Evolutionary conservation across 23 red algal genomes (phyloP), one percentile per base, ranked within the genome.

Genomic region (Chondrus crispus): DNA sequence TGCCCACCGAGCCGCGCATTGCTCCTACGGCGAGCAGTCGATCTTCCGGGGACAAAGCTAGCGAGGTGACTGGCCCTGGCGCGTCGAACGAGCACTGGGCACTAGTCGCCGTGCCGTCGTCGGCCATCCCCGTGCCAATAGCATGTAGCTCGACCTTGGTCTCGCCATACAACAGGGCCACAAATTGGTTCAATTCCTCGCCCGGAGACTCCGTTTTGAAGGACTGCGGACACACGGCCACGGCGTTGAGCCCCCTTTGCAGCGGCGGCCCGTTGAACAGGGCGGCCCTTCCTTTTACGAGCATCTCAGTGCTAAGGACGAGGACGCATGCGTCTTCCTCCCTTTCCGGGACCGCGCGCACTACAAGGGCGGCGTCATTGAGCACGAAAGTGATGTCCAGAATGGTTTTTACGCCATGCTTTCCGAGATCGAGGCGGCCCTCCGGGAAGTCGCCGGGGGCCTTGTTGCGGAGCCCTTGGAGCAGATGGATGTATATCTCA

Each of bases 271-370:
- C n/a, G n/a, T n/a, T 20, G 48, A 87, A n/a, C 66, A 32, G 55
- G 12, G 47, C 39, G 42, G 74, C 50, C 2, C 74, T 54, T 20
- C 84, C 62, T 38, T 63, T 0, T 19, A 74, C 68, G 26, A 87
- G 62, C 19, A 43, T 66, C 1, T 62, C 29, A 47, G 74, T 45
- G 2, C 69, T 13, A 32, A 87, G 24, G 6, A 87, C 24, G 29
- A 87, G 44, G 49, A 87, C n/a, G 40, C 28, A 62, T 19, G 62
- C 63, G 4, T 44, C 62, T 32, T 87, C 62, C 12, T 41, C 45
- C 69, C 74, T n/a, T n/a, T n/a, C n/a, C n/a, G n/a, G n/a, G n/a
- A n/a, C 62, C 22, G 84, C 84, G 74, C 74, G 84, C 19, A 87
- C 28, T 28, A 87, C 42, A 5, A 87, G 62, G 41, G 47, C 46